A percentile compares a stretch with the other conserved stretches of the same genome.
Evolutionary conservation across 1,284 basidiomycete genomes (phyloP).

Genomic region (Microbotryum lychnidis-dioicae): DNA sequence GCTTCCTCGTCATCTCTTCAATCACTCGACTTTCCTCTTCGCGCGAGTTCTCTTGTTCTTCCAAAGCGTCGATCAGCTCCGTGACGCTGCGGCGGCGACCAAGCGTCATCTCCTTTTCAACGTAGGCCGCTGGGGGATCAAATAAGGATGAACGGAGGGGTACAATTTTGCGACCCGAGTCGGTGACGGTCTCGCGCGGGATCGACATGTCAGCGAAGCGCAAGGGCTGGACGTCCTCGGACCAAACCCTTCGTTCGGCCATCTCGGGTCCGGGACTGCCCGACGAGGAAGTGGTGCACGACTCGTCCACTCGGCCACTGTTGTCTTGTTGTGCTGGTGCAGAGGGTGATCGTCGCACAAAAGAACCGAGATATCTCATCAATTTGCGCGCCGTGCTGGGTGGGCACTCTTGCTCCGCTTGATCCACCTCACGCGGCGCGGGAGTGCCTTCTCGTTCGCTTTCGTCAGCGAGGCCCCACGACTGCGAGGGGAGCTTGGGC

Average conservation of each 20-base stretch:
- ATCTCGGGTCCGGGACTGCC: slow-evolving; percentile 5
- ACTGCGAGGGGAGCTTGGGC: slow-evolving; percentile 11
- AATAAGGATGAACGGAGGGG: slow-evolving; percentile 10
- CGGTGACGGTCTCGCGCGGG: slow-evolving; percentile 4
- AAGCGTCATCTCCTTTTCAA: too few species aligned
- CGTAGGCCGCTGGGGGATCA: neutral
- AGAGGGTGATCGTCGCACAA: slow-evolving; percentile 21
- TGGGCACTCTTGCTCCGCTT: neutral
- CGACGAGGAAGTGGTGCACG: neutral
- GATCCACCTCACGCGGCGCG: neutral
- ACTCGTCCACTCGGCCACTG: neutral
- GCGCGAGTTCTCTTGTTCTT: slow-evolving; percentile 19
- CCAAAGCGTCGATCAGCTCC: slow-evolving; percentile 19
- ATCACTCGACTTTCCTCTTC: slow-evolving; percentile 24
- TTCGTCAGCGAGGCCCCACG: neutral
- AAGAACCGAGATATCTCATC: slow-evolving; percentile 22
- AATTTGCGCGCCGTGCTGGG: slow-evolving; percentile 11
- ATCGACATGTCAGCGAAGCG: neutral
- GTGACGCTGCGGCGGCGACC: slow-evolving; percentile 6
- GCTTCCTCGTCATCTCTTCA: slow-evolving; percentile 13
- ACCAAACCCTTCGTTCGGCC: neutral
- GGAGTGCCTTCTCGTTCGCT: neutral
- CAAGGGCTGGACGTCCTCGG: neutral
- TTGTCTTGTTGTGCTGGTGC: slow-evolving; percentile 8
- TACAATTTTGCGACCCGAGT: slow-evolving; percentile 6